Percentiles rank a stretch among this genome's conserved stretches.
phyloP scores from a whole-genome alignment of 345 rosid species.

The Melastoma malabathricum region DNA sequence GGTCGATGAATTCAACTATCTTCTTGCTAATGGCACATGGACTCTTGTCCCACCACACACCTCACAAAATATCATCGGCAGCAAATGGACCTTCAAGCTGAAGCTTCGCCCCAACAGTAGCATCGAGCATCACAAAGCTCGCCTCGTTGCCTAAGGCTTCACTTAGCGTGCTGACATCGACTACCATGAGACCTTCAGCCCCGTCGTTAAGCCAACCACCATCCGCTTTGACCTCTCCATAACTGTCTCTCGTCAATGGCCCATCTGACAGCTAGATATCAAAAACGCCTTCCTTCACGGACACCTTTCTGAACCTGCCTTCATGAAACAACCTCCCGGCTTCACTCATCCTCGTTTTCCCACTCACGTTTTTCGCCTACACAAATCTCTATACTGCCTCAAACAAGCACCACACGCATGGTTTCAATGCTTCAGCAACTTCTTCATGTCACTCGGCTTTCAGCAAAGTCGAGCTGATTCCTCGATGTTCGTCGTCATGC shows the following conservation, averaged over 20 bases:
- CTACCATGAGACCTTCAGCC: background rate
- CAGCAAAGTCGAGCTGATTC: too few species aligned
- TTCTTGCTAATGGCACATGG: background rate
- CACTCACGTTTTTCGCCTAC: too few species aligned
- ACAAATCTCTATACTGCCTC: too few species aligned
- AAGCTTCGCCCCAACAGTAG: background rate
- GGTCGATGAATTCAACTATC: too few species aligned
- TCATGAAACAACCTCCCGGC: background rate
- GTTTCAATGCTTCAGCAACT: too few species aligned
- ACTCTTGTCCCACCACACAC: background rate
- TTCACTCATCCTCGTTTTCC: background rate
- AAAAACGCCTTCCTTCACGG: background rate
- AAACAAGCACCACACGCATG: too few species aligned
- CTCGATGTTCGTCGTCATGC: too few species aligned
- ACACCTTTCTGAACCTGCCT: background rate
- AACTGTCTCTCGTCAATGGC: background rate
- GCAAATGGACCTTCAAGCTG: background rate
- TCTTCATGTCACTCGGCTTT: too few species aligned
- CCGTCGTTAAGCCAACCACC: background rate
- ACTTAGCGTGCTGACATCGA: background rate
- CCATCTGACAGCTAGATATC: background rate
- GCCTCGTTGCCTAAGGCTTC: background rate
- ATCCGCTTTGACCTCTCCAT: background rate
- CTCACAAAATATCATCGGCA: background rate
- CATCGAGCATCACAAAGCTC: background rate